Conservation (phyloP, 768 basidiomycete species). For the Amyloporia xantha region DNA sequence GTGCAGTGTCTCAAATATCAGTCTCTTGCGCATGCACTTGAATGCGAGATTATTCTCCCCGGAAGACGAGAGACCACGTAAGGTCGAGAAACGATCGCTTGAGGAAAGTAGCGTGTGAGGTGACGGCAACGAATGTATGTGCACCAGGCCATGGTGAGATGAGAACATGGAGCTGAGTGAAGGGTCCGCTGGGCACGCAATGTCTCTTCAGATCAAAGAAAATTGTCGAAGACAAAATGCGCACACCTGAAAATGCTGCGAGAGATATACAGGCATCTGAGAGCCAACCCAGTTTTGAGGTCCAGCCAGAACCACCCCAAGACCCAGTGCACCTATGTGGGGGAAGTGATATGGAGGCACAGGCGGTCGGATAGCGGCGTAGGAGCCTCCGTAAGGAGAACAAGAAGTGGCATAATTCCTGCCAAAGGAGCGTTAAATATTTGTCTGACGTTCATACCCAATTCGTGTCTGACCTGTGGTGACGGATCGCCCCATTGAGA, state of each 20-base stretch:
- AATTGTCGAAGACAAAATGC: not conserved
- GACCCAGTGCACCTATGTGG: constrained; percentile 52
- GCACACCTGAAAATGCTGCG: constrained; percentile 71
- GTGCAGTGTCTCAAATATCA: constrained; percentile 89
- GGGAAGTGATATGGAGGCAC: constrained; percentile 63
- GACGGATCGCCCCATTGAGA: constrained; percentile 63
- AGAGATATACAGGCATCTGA: constrained; percentile 72
- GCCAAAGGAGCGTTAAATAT: not conserved
- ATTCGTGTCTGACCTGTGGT: constrained; percentile 35
- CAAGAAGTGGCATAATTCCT: constrained; percentile 73
- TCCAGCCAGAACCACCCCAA: constrained; percentile 65
- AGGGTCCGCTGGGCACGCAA: constrained; percentile 55
- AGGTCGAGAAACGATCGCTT: constrained; percentile 74
- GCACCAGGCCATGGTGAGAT: constrained; percentile 79
- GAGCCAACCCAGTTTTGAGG: constrained; percentile 72
- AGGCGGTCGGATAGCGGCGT: constrained; percentile 49
- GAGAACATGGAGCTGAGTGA: constrained; percentile 69
- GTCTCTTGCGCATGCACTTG: constrained; percentile 80
- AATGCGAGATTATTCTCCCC: constrained; percentile 97
- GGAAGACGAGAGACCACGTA: constrained; percentile 71
- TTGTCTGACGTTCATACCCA: not conserved
- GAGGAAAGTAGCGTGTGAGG: constrained; percentile 68
- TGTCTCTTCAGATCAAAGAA: not conserved
- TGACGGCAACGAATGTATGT: constrained; percentile 69
- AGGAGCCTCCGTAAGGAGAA: constrained; percentile 57